Evolutionary conservation across 345 rosid genomes (phyloP).

Genomic region (Pelargonium nanum): DNA sequence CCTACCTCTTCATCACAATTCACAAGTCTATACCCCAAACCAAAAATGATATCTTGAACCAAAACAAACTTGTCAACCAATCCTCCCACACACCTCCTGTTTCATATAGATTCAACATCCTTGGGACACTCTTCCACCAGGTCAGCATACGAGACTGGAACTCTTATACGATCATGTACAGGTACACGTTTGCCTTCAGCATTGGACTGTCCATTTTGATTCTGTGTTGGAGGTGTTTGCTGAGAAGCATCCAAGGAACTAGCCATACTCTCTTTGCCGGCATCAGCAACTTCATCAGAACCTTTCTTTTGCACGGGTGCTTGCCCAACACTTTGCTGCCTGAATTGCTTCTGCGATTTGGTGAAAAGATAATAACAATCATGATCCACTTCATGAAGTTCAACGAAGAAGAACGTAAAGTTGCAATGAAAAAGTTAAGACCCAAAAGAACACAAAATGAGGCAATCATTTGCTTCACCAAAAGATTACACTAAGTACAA

Average conservation of each 20-base stretch:
- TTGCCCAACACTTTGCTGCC: constrained; percentile 31
- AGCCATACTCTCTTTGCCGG: constrained; percentile 19
- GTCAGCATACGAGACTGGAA: constrained; percentile 80
- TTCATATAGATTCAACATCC: constrained; percentile 4
- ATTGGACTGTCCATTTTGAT: constrained; percentile 19
- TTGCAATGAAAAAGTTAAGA: background rate
- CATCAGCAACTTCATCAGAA: constrained; percentile 20
- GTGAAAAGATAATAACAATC: background rate
- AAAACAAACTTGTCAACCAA: background rate
- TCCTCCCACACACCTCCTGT: background rate
- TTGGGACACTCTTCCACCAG: constrained; percentile 30
- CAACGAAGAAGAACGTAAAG: background rate
- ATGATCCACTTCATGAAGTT: background rate
- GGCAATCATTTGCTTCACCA: background rate
- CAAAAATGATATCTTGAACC: background rate
- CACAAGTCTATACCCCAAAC: background rate
- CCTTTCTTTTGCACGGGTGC: constrained; percentile 22
- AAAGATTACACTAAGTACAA: background rate
- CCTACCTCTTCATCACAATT: background rate
- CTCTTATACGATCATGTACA: constrained; percentile 72
- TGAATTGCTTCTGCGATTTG: constrained; percentile 73
- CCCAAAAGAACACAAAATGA: too few relatives aligned
- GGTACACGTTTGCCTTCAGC: constrained; percentile 34
- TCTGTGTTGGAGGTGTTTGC: constrained; percentile 5
- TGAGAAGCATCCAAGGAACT: constrained; percentile 16